These are phyloP conservation scores for Arbutus unedo DNA, from an alignment of 148 eudicot species.

Conservation along the genomic window DNA sequence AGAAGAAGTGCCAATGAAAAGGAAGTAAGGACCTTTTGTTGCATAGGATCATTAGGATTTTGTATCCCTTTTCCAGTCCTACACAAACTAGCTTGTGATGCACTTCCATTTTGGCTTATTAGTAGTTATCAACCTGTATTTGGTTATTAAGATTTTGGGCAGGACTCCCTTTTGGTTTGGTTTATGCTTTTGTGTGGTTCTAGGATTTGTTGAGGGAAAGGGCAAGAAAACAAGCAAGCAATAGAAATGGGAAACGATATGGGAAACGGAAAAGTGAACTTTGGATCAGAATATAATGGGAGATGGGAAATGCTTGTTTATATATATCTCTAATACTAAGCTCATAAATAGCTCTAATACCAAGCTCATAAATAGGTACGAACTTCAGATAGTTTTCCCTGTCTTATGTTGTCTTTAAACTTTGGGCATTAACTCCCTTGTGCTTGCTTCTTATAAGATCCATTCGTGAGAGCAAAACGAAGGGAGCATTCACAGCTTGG, in stretches of 20 bases:
- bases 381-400: too few relatives aligned
- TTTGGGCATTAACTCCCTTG: too few relatives aligned
- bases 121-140: neutral
- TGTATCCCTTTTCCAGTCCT: neutral
- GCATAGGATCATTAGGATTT: slow-evolving; percentile 3
- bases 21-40: slow-evolving; percentile 55
- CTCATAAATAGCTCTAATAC: neutral
- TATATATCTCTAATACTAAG: neutral
- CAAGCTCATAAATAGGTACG: too few relatives aligned
- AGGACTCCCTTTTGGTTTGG: neutral
- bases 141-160: neutral
- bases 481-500: too few relatives aligned
- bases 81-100: neutral
- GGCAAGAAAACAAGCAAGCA: neutral
- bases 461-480: too few relatives aligned
- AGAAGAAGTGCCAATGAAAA: slow-evolving; percentile 92
- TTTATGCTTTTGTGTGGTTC: neutral
- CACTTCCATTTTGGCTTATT: neutral
- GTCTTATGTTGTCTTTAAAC: too few relatives aligned
- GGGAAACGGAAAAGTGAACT: neutral
- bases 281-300: neutral
- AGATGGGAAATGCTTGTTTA: neutral
- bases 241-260: neutral
- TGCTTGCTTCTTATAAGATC: too few relatives aligned
- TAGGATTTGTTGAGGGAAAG: neutral